Conservation (phyloP, 768 basidiomycete species). For the Amanita phalloides region DNA sequence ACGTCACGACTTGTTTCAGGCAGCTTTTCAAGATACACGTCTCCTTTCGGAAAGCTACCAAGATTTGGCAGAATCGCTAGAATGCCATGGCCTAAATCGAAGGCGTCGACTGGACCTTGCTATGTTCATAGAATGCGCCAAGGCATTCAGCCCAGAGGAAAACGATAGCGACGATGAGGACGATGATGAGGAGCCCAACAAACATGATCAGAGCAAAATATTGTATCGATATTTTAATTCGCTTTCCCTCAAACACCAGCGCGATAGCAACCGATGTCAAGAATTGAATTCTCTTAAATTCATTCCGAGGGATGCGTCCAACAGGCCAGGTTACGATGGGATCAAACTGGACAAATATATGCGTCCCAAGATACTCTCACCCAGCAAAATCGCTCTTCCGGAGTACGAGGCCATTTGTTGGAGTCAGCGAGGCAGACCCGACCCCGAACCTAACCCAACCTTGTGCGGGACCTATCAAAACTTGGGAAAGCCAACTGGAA, state of each 20-base stretch:
- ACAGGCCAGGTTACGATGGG: constrained; percentile 9
- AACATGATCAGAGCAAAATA: constrained; percentile 15
- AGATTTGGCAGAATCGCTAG: constrained; percentile 18
- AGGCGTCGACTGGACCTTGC: constrained; percentile 18
- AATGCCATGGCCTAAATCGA: constrained; percentile 19
- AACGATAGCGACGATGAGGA: background rate
- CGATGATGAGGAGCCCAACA: constrained; percentile 1
- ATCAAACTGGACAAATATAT: constrained; percentile 16
- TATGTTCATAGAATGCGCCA: constrained; percentile 26
- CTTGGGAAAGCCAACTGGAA: constrained; percentile 27
- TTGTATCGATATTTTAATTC: constrained; percentile 21
- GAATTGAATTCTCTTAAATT: constrained; percentile 25
- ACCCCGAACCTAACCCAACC: constrained; percentile 21
- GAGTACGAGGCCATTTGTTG: constrained; percentile 32
- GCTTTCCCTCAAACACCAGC: constrained; percentile 19
- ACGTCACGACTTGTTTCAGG: constrained; percentile 22
- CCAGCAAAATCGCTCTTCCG: constrained; percentile 24
- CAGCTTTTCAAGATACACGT: constrained; percentile 20
- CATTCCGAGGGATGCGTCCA: constrained; percentile 23
- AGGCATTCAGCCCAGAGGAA: constrained; percentile 15
- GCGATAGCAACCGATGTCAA: constrained; percentile 16
- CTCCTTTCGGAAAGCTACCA: constrained; percentile 22
- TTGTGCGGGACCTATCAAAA: constrained; percentile 16
- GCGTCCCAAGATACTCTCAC: constrained; percentile 22
- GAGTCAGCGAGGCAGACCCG: constrained; percentile 30